Conservation (phyloP, 2,329 filamentous ascomycete genomes). For the Nemania diffusa region DNA sequence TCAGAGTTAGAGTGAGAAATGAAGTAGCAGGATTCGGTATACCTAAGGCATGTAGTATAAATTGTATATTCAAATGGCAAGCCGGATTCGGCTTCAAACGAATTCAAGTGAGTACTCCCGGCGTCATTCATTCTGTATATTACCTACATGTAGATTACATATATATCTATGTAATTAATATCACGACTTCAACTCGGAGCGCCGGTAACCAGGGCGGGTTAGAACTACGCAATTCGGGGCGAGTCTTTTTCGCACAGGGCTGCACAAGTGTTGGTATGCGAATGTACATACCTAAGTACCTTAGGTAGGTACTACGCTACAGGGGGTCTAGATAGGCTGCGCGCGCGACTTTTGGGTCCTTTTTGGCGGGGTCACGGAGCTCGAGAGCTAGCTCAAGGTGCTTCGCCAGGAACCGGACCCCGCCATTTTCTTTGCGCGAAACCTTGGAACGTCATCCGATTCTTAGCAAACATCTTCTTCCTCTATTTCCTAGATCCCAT, state of each 20-base stretch:
- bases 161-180: too few relatives aligned
- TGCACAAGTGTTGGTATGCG: too few relatives aligned
- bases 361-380: conserved; percentile 17
- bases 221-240: not conserved
- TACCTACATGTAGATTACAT: too few relatives aligned
- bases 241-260: conserved; percentile 27
- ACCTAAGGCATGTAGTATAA: too few relatives aligned
- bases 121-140: not conserved
- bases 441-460: conserved; percentile 25
- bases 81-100: too few relatives aligned
- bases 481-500: not conserved
- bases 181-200: not conserved
- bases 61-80: too few relatives aligned
- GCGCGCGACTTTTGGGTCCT: conserved; percentile 24
- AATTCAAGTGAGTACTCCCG: too few relatives aligned
- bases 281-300: too few relatives aligned
- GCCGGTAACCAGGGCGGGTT: not conserved
- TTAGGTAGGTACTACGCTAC: not conserved
- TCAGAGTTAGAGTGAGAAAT: too few relatives aligned
- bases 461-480: not conserved
- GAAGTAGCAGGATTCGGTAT: too few relatives aligned
- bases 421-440: conserved; percentile 28
- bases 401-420: conserved; percentile 28
- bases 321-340: not conserved
- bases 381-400: not conserved